phyloP scores from a whole-genome alignment of 2,329 filamentous ascomycete genomes.

The Arthrobotrys iridis region DNA sequence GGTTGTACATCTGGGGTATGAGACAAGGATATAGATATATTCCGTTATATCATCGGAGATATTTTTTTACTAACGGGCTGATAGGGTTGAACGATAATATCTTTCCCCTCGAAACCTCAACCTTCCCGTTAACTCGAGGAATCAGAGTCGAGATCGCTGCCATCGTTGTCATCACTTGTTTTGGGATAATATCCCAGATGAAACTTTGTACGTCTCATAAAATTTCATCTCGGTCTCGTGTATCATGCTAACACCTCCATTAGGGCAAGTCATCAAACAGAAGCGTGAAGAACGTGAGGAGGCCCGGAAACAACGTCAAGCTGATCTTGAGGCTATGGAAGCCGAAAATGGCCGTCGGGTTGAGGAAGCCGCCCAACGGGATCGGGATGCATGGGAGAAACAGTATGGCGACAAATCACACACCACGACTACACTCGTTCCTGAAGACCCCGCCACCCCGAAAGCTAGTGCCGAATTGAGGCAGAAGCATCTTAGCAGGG shows the following conservation, averaged over 20 bases:
- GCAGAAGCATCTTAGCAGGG: slow-evolving; percentile 26
- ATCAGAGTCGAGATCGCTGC: slow-evolving; percentile 85
- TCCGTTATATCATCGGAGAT: neutral
- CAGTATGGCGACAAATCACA: slow-evolving; percentile 72
- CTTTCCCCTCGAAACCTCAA: slow-evolving; percentile 79
- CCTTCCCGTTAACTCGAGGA: slow-evolving; percentile 85
- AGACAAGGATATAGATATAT: too few species aligned
- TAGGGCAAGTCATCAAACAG: slow-evolving; percentile 62
- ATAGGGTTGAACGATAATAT: slow-evolving; percentile 76
- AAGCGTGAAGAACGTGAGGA: slow-evolving; percentile 67
- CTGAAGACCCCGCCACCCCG: neutral
- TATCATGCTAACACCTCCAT: slow-evolving; percentile 61
- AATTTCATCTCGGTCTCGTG: slow-evolving; percentile 3
- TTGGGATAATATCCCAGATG: slow-evolving; percentile 84
- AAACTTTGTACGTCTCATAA: slow-evolving; percentile 84
- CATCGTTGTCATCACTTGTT: slow-evolving; percentile 76
- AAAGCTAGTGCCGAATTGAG: slow-evolving; percentile 25
- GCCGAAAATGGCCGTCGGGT: slow-evolving; percentile 73
- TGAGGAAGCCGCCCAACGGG: slow-evolving; percentile 63
- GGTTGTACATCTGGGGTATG: slow-evolving; percentile 87
- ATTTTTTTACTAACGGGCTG: slow-evolving; percentile 28
- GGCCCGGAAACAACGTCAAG: slow-evolving; percentile 64
- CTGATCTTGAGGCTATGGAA: slow-evolving; percentile 72
- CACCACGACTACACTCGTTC: slow-evolving; percentile 58
- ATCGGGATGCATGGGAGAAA: slow-evolving; percentile 75